Base-by-base conservation (phyloP, 805 yeast genomes). In the Myxozyma vanderwaltii region DNA sequence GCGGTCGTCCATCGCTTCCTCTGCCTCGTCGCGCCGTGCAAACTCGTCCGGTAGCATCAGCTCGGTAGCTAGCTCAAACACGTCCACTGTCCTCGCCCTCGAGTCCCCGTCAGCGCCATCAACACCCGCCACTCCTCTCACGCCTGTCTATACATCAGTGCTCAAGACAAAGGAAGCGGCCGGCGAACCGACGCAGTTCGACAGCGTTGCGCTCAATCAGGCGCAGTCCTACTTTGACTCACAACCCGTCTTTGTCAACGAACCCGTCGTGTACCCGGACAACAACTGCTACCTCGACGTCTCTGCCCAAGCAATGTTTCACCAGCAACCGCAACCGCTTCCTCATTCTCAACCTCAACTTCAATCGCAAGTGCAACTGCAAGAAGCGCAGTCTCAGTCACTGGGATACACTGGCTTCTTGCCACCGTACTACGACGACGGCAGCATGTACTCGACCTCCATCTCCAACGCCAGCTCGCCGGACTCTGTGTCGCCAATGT, bases 111-210 rank as follows among this genome's bases (percentile, higher is more conserved):
- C 53, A n/a, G 33, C 53, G 36, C 53, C 53, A 23, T 49, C 53
- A 21, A 49, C 53, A 24, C 53, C 53, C 33, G 27, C 26, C 15
- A 49, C 53, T 15, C 53, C 53, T n/a, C 45, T 49, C 24, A 49
- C 53, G 10, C 53, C 53, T 21, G 31, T 10, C 10, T 46, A 27
- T 6, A 35, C n/a, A n/a, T n/a, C n/a, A n/a, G n/a, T n/a, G n/a
- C n/a, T n/a, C n/a, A n/a, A n/a, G n/a, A n/a, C n/a, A n/a, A n/a
- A n/a, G n/a, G n/a, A n/a, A n/a, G n/a, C n/a, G n/a, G n/a, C n/a
- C n/a, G n/a, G n/a, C n/a, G 38, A n/a, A 13, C 15, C 48, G 48
- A 31, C 35, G 35, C 24, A 38, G 21, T 8, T n/a, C 43, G 17
- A 4, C 43, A 38, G 43, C 21, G 4, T 38, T 19, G 43, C 19